Evolutionary conservation across 2,329 filamentous ascomycete species (phyloP).

Genomic region (Colletotrichum eremochloae): DNA sequence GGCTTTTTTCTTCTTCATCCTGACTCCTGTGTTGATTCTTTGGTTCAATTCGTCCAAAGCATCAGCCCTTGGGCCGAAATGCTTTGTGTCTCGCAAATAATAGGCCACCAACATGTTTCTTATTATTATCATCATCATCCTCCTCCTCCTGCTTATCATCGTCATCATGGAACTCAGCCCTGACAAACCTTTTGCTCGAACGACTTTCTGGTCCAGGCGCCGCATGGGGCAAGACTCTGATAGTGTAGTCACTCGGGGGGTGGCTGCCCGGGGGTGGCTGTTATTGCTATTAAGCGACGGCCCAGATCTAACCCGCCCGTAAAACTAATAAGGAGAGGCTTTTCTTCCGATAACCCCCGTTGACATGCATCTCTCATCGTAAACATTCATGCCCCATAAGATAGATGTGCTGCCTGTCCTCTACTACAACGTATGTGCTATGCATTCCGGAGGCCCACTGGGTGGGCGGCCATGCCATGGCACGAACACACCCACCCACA

Average conservation of each 20-base stretch:
- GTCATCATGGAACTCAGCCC: not conserved
- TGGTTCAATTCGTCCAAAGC: no score
- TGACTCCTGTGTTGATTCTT: not conserved
- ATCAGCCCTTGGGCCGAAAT: not conserved
- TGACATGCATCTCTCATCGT: not conserved
- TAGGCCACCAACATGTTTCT: not conserved
- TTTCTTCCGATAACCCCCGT: not conserved
- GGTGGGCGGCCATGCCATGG: not conserved
- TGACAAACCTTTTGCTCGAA: not conserved
- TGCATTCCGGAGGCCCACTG: slow-evolving; percentile 2
- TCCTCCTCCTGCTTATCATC: not conserved
- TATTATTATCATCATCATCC: not conserved
- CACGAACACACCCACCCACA: slow-evolving; percentile 2
- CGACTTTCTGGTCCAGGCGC: not conserved
- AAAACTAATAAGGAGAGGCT: slow-evolving; percentile 12
- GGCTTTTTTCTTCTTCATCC: no score
- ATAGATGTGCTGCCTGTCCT: no score
- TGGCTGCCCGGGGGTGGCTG: not conserved
- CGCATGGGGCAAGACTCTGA: slow-evolving; percentile 8
- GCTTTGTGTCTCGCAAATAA: not conserved
- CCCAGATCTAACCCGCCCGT: slow-evolving; percentile 21
- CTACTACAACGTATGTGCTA: no score
- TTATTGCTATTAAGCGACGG: slow-evolving; percentile 22
- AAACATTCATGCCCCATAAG: no score
- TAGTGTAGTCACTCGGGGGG: not conserved